Evolutionary conservation across 2,329 filamentous ascomycete genomes (phyloP), one percentile per base, ranked within the genome.

Genomic region (Aspergillus piperis): DNA sequence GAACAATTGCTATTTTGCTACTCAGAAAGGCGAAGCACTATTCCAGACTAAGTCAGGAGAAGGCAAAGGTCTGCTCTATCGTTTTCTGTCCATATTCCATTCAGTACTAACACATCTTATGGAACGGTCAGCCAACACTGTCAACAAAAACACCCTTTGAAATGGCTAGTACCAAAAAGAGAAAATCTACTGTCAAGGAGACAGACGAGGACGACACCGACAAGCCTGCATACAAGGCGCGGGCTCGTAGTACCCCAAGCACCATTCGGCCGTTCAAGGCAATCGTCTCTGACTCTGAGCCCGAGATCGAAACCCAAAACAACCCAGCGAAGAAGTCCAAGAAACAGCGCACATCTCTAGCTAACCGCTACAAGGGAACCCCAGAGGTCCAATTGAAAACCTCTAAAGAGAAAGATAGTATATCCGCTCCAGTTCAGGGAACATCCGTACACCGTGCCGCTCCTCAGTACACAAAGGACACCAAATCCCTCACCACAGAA

Each of bases 1-100:
- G 62, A 2, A 58, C 55, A 2, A n/a, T 70, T 38, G 57, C 54
- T 19, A 32, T 70, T 11, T 49, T 70, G 15, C 50, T 69, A 4
- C 53, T 67, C 41, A 63, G 64, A 19, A 69, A 67, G 30, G 64
- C 66, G 6, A 64, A 60, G 10, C 39, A 30, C 21, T 42, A 5
- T 15, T 51, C 21, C 58, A 61, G 23, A 27, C 13, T 11, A 25
- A 17, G 30, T 23, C 32, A 7, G 1, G 54, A 52, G 5, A 38
- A 44, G 21, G 8, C n/a, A 13, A 48, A 48, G 44, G 44, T 48
- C 8, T 48, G 41, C 10, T 27, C 3, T 8, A 3, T 48, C 0
- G 4, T 27, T 13, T 10, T 2, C 5, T n/a, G 4, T 21, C 25
- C 8, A 8, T 27, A 3, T 21, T 21, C 4, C 1, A 3, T 5